Percentiles rank a stretch among this genome's conserved stretches.
These are phyloP conservation scores for Spathaspora girioi DNA, from an alignment of 805 yeast genomes.

Conservation along the genomic window DNA sequence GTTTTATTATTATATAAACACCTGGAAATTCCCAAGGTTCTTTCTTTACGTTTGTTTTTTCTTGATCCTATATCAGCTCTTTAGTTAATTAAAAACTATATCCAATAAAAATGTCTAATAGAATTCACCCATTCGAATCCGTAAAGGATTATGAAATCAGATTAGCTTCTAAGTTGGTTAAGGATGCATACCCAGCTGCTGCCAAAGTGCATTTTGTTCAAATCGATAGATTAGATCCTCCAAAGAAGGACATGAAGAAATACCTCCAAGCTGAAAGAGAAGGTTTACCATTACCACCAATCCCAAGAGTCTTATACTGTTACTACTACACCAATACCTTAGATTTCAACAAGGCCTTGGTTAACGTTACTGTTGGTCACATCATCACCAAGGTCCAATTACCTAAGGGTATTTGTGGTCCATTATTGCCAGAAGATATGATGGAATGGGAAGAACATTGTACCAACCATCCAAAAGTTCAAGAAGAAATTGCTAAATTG, in stretches of 20 bases:
- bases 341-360: conserved; percentile 66
- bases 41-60: neutral
- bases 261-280: conserved; percentile 63
- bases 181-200: conserved; percentile 50
- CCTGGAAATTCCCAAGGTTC: neutral
- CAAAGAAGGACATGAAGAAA: conserved; percentile 66
- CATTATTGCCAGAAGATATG: conserved; percentile 65
- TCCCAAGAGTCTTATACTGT: conserved; percentile 65
- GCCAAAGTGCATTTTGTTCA: conserved; percentile 61
- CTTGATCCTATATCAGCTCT: neutral
- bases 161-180: conserved; percentile 56
- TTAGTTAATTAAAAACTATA: neutral
- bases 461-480: conserved; percentile 51
- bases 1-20: neutral
- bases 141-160: conserved; percentile 56
- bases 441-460: conserved; percentile 49
- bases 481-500: conserved; percentile 64
- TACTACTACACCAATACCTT: conserved; percentile 58
- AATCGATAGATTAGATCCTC: conserved; percentile 72
- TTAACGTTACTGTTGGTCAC: conserved; percentile 61
- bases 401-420: conserved; percentile 66
- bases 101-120: conserved; percentile 6
- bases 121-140: conserved; percentile 56
- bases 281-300: conserved; percentile 46
- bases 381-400: conserved; percentile 53